Evolutionary conservation across 352 stramenopile species (phyloP).

Genomic region (Phytophthora pisi): DNA sequence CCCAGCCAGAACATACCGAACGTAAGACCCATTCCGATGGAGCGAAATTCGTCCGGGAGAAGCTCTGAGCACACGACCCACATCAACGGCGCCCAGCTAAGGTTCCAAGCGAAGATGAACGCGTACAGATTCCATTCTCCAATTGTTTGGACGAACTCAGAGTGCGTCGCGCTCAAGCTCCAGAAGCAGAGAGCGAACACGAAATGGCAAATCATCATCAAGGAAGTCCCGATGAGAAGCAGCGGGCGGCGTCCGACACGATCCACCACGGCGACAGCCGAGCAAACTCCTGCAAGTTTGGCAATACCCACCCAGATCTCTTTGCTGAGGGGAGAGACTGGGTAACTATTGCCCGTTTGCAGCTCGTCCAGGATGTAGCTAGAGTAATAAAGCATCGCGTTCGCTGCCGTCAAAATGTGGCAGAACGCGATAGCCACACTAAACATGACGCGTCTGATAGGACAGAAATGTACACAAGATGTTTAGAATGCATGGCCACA

Average conservation of each 20-base stretch:
- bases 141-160: slow-evolving; percentile 37
- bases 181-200: slow-evolving; percentile 63
- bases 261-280: slow-evolving; percentile 57
- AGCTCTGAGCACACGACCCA: slow-evolving; percentile 76
- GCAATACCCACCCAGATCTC: slow-evolving; percentile 68
- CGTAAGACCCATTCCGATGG: slow-evolving; percentile 70
- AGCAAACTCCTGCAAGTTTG: slow-evolving; percentile 69
- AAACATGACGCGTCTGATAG: slow-evolving; percentile 53
- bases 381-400: slow-evolving; percentile 85
- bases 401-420: slow-evolving; percentile 69
- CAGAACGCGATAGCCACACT: slow-evolving; percentile 64
- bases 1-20: slow-evolving; percentile 79
- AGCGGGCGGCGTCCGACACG: slow-evolving; percentile 63
- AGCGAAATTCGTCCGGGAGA: slow-evolving; percentile 71
- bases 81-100: slow-evolving; percentile 80
- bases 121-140: slow-evolving; percentile 70
- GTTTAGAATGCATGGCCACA: neutral
- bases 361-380: slow-evolving; percentile 72
- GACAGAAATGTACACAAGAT: neutral
- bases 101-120: slow-evolving; percentile 79
- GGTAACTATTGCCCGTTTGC: slow-evolving; percentile 17
- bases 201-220: slow-evolving; percentile 61
- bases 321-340: slow-evolving; percentile 44
- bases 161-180: slow-evolving; percentile 32
- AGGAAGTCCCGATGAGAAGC: slow-evolving; percentile 55